Percentiles rank a stretch among this genome's conserved stretches.
Conservation (phyloP, 192 early-diverging fungal species). For the Coemansia sp. region DNA sequence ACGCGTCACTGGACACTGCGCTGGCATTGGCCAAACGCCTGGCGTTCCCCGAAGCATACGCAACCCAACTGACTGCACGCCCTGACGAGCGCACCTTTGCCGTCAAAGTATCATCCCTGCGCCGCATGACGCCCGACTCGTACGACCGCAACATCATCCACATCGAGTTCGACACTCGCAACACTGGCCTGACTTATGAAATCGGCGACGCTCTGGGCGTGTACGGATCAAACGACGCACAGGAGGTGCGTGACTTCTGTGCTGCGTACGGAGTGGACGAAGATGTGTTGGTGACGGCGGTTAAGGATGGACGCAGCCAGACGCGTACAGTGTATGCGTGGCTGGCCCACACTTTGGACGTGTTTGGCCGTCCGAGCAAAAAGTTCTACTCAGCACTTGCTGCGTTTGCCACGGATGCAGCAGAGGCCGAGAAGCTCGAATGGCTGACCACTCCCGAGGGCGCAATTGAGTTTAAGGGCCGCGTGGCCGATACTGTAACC, state of each 20-base stretch:
- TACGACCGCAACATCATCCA: conserved; percentile 98
- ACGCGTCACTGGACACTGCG: background rate
- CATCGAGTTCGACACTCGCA: conserved; percentile 86
- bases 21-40: conserved; percentile 33
- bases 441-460: conserved; percentile 71
- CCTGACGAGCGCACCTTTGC: conserved; percentile 31
- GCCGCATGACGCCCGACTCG: conserved; percentile 77
- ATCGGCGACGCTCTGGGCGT: conserved; percentile 94
- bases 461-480: conserved; percentile 72
- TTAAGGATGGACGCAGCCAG: conserved; percentile 62
- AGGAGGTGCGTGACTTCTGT: conserved; percentile 73
- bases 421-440: conserved; percentile 65
- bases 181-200: conserved; percentile 81
- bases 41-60: conserved; percentile 47
- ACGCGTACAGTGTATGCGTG: conserved; percentile 75
- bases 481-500: conserved; percentile 79
- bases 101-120: conserved; percentile 36
- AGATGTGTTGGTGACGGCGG: conserved; percentile 62
- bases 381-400: conserved; percentile 87
- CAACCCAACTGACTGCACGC: conserved; percentile 17
- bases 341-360: conserved; percentile 79
- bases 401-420: conserved; percentile 64
- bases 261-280: conserved; percentile 69
- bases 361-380: conserved; percentile 94
- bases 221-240: conserved; percentile 80